Percentiles rank a stretch among this genome's conserved stretches.
These are phyloP conservation scores for Coprinopsis sp. DNA, from an alignment of 768 basidiomycete genomes.

Conservation along the genomic window DNA sequence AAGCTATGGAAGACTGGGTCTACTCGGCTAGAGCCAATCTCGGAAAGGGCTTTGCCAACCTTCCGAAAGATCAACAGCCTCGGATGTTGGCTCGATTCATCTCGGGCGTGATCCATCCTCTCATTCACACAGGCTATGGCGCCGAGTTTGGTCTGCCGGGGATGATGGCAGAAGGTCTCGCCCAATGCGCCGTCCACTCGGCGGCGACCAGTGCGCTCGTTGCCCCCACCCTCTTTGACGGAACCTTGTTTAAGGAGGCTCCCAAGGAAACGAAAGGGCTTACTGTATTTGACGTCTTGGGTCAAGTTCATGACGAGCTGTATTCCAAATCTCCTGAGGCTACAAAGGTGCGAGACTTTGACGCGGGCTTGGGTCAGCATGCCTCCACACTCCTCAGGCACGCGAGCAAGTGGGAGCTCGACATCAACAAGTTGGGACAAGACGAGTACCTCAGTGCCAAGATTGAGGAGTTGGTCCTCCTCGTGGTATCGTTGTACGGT, in stretches of 20 bases:
- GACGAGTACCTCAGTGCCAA: no score
- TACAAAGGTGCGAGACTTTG: conserved; percentile 21
- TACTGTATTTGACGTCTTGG: conserved; percentile 50
- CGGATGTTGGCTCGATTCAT: conserved; percentile 56
- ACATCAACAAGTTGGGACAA: conserved; percentile 29
- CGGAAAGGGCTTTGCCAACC: conserved; percentile 19
- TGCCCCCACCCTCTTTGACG: conserved; percentile 21
- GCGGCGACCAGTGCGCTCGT: conserved; percentile 21
- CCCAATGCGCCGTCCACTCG: conserved; percentile 47
- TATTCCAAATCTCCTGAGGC: conserved; percentile 29
- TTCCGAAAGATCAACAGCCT: conserved; percentile 31
- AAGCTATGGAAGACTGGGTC: conserved; percentile 55
- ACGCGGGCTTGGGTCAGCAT: conserved; percentile 29
- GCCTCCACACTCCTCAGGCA: conserved; percentile 39
- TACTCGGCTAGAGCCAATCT: conserved; percentile 52
- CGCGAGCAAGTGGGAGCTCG: conserved; percentile 39
- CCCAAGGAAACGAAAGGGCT: neutral
- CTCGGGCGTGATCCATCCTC: conserved; percentile 54
- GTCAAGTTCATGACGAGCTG: conserved; percentile 49
- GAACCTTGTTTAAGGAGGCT: neutral
- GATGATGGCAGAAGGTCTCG: conserved; percentile 59
- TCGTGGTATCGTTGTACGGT: no score
- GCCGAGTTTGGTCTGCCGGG: conserved; percentile 58
- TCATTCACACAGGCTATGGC: conserved; percentile 63
- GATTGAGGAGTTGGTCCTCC: no score